Evolutionary conservation across 176 grass and related monocot genomes (phyloP).

Genomic region (sorghum (Sorghum bicolor)): DNA sequence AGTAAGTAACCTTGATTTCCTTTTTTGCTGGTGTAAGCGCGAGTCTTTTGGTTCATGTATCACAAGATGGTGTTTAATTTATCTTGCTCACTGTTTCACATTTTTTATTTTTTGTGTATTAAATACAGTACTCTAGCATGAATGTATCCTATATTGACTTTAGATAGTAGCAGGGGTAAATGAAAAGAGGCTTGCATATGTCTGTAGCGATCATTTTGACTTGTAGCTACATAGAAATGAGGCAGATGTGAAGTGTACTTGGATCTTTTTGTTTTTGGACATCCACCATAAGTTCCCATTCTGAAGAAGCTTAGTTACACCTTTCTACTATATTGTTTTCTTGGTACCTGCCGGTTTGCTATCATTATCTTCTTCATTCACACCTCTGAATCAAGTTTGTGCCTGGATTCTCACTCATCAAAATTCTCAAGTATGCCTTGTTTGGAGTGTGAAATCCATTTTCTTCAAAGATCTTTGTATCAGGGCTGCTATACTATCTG

Average conservation of each 20-base stretch:
- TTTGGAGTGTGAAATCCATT: neutral
- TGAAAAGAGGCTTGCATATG: neutral
- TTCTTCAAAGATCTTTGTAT: neutral
- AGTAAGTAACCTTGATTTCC: conserved; percentile 54
- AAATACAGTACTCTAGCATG: conserved; percentile 38
- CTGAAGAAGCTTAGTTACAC: neutral
- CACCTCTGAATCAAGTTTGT: too few species aligned
- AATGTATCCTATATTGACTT: neutral
- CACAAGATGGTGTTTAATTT: conserved; percentile 48
- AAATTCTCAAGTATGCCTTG: neutral
- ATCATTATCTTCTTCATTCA: neutral
- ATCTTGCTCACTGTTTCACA: conserved; percentile 22
- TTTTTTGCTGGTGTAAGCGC: conserved; percentile 39
- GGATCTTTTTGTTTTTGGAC: conserved; percentile 19
- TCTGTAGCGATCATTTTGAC: conserved; percentile 14
- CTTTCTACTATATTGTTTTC: neutral
- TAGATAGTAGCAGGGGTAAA: conserved; percentile 45
- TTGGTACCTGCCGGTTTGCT: neutral
- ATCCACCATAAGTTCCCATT: neutral
- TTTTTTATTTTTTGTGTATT: conserved; percentile 45
- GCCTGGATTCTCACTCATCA: neutral
- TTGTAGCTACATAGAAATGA: conserved; percentile 44
- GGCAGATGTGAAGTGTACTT: conserved; percentile 30
- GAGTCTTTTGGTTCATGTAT: conserved; percentile 46
- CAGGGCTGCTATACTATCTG: neutral